Conservation (phyloP, 148 eudicot species). For the Pouteria glomerata region DNA sequence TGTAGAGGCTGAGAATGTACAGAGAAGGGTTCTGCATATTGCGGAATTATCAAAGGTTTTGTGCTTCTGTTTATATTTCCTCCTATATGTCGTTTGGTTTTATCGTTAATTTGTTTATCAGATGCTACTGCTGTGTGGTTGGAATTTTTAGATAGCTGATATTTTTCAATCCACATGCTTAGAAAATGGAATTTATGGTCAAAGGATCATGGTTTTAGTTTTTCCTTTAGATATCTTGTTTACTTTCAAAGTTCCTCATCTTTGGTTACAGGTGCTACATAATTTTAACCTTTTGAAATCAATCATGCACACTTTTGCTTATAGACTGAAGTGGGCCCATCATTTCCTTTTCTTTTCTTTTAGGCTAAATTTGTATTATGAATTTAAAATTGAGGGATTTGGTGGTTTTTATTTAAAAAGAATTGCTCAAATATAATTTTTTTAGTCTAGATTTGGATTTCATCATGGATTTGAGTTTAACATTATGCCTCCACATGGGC, state of each 20-base stretch:
- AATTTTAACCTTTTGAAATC: conserved; percentile 2
- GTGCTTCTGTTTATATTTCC: conserved; percentile 1
- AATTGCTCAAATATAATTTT: too few relatives aligned
- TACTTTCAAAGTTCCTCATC: too few relatives aligned
- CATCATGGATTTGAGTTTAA: too few relatives aligned
- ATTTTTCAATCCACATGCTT: neutral
- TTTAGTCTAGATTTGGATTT: too few relatives aligned
- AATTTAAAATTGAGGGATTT: too few relatives aligned
- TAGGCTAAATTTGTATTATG: too few relatives aligned
- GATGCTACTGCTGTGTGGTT: neutral
- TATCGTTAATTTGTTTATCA: neutral
- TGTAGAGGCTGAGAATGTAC: conserved; percentile 61
- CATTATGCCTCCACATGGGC: too few relatives aligned
- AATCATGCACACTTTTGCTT: neutral
- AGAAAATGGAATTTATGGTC: neutral
- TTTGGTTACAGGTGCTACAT: neutral
- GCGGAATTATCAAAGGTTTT: conserved; percentile 87
- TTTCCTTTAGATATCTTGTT: neutral
- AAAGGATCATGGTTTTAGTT: neutral
- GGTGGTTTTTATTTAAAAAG: too few relatives aligned
- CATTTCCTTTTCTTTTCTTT: neutral
- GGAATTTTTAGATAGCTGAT: neutral
- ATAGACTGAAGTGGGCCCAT: neutral
- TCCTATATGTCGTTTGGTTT: neutral
- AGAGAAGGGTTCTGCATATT: conserved; percentile 72